phyloP scores from a whole-genome alignment of 2,329 filamentous ascomycete genomes.

The Arthroderma sp. region DNA sequence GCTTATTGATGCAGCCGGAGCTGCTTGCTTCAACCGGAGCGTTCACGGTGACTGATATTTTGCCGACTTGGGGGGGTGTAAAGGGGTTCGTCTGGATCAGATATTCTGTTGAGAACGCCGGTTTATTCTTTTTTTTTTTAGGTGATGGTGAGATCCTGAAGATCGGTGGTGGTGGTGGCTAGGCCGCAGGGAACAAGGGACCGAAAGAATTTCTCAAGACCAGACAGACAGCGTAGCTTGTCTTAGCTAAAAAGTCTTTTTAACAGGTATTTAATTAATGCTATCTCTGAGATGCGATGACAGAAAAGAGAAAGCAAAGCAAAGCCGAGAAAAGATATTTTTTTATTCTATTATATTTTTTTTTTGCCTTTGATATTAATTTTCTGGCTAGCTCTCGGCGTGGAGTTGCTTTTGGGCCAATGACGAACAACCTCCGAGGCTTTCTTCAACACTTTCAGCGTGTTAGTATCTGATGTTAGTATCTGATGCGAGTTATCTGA shows the following conservation, averaged over 20 bases:
- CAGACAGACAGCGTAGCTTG: too few species aligned
- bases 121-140: not conserved
- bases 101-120: too few species aligned
- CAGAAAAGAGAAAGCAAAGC: slow-evolving; percentile 2
- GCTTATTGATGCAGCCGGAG: slow-evolving; percentile 24
- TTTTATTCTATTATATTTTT: not conserved
- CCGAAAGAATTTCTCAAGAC: slow-evolving; percentile 1
- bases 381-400: not conserved
- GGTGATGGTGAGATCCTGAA: slow-evolving; percentile 5
- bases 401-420: not conserved
- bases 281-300: too few species aligned
- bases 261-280: too few species aligned
- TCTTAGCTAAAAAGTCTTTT: too few species aligned
- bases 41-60: slow-evolving; percentile 5
- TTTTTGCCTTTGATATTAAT: not conserved
- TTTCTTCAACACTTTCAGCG: too few species aligned
- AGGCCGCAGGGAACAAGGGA: slow-evolving; percentile 6
- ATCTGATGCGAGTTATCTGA: too few species aligned
- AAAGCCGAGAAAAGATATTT: not conserved
- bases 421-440: too few species aligned
- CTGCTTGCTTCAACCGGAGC: slow-evolving; percentile 11
- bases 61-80: not conserved
- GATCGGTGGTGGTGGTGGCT: not conserved
- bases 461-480: too few species aligned
- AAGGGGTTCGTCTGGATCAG: not conserved